These are phyloP conservation scores for Auricularia cornea DNA, from an alignment of 768 basidiomycete genomes.

Conservation along the genomic window DNA sequence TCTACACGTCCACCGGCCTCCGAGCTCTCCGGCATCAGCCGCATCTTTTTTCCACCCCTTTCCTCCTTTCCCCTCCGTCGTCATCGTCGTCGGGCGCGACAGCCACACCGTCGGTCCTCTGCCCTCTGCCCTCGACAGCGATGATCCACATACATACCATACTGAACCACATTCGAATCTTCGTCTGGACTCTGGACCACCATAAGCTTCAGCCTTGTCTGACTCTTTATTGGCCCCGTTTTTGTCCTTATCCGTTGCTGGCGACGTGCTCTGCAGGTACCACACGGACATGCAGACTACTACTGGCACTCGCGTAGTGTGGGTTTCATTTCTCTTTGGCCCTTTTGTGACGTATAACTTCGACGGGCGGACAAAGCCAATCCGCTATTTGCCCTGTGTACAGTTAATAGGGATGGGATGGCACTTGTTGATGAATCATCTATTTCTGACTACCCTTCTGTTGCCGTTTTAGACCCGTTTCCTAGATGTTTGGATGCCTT, in stretches of 20 bases:
- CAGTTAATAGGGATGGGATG: conserved; percentile 5
- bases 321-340: not conserved
- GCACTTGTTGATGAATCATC: conserved; percentile 7
- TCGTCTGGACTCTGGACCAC: conserved; percentile 74
- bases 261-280: not conserved
- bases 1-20: too few relatives aligned
- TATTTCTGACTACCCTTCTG: not conserved
- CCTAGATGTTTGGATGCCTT: not conserved
- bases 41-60: conserved; percentile 3
- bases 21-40: too few relatives aligned
- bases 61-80: too few relatives aligned
- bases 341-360: not conserved
- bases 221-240: conserved; percentile 30
- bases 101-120: too few relatives aligned
- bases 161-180: conserved; percentile 83
- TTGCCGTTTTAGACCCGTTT: not conserved
- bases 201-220: conserved; percentile 87
- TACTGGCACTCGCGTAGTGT: not conserved
- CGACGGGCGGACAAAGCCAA: conserved; percentile 8
- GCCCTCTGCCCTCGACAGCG: conserved; percentile 23
- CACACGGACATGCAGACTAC: not conserved
- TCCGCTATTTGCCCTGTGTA: conserved; percentile 6
- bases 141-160: conserved; percentile 65
- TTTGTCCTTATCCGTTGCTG: not conserved
- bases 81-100: too few relatives aligned